Percentiles rank a stretch among this genome's conserved stretches.
Conservation (phyloP, 2,329 filamentous ascomycete species). For the Nemania serpens region DNA sequence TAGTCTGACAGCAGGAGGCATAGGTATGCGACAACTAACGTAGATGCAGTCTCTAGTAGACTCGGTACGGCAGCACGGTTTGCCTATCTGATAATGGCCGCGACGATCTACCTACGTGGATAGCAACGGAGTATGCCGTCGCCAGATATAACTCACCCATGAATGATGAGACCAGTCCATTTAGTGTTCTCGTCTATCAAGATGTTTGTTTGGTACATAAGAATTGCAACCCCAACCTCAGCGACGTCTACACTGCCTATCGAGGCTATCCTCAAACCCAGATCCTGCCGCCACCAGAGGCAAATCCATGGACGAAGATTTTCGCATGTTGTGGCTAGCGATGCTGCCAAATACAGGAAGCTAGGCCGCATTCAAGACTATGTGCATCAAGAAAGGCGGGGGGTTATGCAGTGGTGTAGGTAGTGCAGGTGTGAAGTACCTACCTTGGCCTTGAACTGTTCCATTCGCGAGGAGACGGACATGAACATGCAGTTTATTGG, state of each 20-base stretch:
- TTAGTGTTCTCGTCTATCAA: neutral
- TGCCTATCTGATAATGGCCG: slow-evolving; percentile 12
- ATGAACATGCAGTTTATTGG: slow-evolving; percentile 23
- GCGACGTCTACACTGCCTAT: slow-evolving; percentile 25
- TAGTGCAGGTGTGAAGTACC: slow-evolving; percentile 29
- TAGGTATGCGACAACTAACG: neutral
- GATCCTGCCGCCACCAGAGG: slow-evolving; percentile 14
- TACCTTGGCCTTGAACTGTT: slow-evolving; percentile 19
- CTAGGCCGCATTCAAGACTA: slow-evolving; percentile 38
- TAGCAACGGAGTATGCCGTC: slow-evolving; percentile 21
- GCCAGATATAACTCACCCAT: slow-evolving; percentile 2
- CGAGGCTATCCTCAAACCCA: slow-evolving; percentile 28
- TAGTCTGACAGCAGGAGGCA: slow-evolving; percentile 8
- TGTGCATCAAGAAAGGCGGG: slow-evolving; percentile 39
- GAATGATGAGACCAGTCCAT: neutral
- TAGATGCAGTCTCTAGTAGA: neutral
- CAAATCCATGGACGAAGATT: slow-evolving; percentile 20
- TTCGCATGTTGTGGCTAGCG: slow-evolving; percentile 26
- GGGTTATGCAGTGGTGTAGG: slow-evolving; percentile 37
- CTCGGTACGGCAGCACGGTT: neutral
- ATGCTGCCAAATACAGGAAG: slow-evolving; percentile 31
- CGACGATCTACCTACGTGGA: slow-evolving; percentile 8
- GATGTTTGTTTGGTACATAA: neutral
- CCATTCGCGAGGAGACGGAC: slow-evolving; percentile 22
- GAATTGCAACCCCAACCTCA: slow-evolving; percentile 6